phyloP scores from a whole-genome alignment of 2,329 filamentous ascomycete genomes.

The Fusarium sp. region DNA sequence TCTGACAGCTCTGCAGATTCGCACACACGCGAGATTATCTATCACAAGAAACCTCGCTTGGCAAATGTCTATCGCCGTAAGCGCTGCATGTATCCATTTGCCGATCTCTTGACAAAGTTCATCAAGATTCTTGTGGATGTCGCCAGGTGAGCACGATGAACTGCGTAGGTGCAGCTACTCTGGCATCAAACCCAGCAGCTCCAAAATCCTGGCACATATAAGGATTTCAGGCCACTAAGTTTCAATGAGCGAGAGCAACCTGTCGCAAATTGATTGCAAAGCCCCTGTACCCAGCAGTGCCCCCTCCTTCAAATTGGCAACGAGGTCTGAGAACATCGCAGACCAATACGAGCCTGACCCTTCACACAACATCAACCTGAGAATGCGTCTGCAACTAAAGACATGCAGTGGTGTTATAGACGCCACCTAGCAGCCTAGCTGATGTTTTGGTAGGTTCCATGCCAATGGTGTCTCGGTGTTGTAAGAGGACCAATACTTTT shows the following conservation, averaged over 20 bases:
- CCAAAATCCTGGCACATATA: not conserved
- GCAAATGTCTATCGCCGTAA: not conserved
- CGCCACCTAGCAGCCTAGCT: slow-evolving; percentile 4
- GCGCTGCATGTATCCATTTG: not conserved
- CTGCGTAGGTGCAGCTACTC: not conserved
- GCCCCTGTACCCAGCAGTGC: slow-evolving; percentile 8
- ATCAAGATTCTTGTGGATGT: not conserved
- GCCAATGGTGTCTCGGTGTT: slow-evolving; percentile 10
- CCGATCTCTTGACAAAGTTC: not conserved
- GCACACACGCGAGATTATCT: slow-evolving; percentile 23
- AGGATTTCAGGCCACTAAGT: not conserved
- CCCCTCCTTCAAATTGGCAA: slow-evolving; percentile 1
- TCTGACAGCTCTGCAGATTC: slow-evolving; percentile 20
- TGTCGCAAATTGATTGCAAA: not conserved
- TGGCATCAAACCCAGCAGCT: not conserved
- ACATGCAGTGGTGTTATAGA: slow-evolving; percentile 10
- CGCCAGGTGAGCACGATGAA: not conserved
- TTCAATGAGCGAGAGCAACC: not conserved
- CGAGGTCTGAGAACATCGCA: slow-evolving; percentile 4
- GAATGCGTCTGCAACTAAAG: slow-evolving; percentile 9
- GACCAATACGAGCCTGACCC: not conserved
- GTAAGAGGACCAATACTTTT: not conserved
- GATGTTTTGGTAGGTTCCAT: slow-evolving; percentile 14
- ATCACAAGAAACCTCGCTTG: not conserved
- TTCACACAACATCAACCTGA: not conserved